Base-by-base conservation (phyloP, 2,329 filamentous ascomycete genomes). In the Leptographium radiaticola region DNA sequence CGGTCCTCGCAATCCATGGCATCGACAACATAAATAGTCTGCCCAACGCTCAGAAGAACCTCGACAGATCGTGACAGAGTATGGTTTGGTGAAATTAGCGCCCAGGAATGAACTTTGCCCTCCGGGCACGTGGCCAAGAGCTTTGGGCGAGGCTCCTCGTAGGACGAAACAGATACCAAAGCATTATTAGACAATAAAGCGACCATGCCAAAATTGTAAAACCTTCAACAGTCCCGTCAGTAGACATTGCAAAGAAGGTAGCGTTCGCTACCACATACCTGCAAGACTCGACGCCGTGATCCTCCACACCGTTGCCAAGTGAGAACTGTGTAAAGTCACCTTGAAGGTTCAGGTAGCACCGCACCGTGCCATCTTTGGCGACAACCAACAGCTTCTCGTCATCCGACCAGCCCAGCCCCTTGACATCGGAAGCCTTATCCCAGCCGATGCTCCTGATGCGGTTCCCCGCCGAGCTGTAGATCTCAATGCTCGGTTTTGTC, bases 261-360 rank as follows among this genome's bases (percentile, higher is more conserved):
- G 6, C 15, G 2, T 6, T 4, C n/a, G 12, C 15, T 13, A 7
- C 33, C 20, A 15, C 66, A 53, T 64, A 72, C 69, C 83, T 83
- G 71, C 91, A 97, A n/a, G 84, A 84, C 60, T 83, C 76, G 20
- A 98, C 90, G 31, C 91, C 87, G 63, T 85, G 82, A 59, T 95
- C 87, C 62, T 97, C 93, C 30, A 90, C 84, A 30, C 87, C 87
- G 67, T 94, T 85, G 53, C 91, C 93, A 0, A 98, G 75, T 1
- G 87, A 90, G 68, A 97, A 98, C 55, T 95, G 90, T 16, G 85
- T 88, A 65, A 98, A 98, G 65, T 97, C 91, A 58, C 86, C 88
- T 66, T 95, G 87, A n/a, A 98, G 72, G 63, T 93, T 87, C 66
- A 89, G 83, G 65, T 90, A 96, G 67, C 89, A 93, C 56, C 90